Percentiles rank a stretch among this genome's conserved stretches.
phyloP scores from a whole-genome alignment of 306 rosid species.

The Coriaria nepalensis region DNA sequence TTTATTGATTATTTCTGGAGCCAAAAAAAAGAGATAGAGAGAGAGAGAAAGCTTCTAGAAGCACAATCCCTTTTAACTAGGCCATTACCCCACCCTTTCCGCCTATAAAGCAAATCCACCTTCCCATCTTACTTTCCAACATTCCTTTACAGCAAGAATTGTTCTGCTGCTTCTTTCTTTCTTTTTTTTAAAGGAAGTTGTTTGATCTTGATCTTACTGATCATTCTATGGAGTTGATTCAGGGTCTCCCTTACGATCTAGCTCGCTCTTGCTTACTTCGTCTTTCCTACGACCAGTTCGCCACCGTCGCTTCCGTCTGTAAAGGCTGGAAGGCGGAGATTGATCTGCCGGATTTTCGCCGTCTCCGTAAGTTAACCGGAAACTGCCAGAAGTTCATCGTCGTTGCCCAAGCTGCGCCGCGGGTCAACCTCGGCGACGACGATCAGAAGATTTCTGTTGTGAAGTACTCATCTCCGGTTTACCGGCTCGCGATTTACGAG shows the following conservation, averaged over 20 bases:
- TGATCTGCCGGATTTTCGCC: slow-evolving; percentile 44
- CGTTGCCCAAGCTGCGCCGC: slow-evolving; percentile 33
- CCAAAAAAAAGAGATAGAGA: too few relatives aligned
- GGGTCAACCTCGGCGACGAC: slow-evolving; percentile 8
- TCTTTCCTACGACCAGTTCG: slow-evolving; percentile 24
- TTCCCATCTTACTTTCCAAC: too few relatives aligned
- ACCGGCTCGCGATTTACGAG: slow-evolving; percentile 32
- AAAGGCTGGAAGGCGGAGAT: slow-evolving; percentile 46
- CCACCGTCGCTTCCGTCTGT: slow-evolving; percentile 29
- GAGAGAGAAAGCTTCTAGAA: too few relatives aligned
- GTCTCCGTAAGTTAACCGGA: slow-evolving; percentile 17
- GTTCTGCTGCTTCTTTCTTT: neutral
- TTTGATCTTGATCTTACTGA: neutral
- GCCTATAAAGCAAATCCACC: too few relatives aligned
- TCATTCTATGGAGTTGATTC: neutral
- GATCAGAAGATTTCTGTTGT: slow-evolving; percentile 1
- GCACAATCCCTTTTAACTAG: too few relatives aligned
- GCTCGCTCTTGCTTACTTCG: slow-evolving; percentile 47
- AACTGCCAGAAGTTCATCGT: slow-evolving; percentile 33
- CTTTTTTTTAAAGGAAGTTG: slow-evolving; percentile 29
- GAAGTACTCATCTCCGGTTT: slow-evolving; percentile 25
- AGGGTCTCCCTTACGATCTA: slow-evolving; percentile 51
- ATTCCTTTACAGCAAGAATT: too few relatives aligned
- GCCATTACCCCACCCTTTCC: too few relatives aligned
- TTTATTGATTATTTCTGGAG: too few relatives aligned